A percentile compares a stretch with the other conserved stretches of the same genome.
Evolutionary conservation across 202 grass and related monocot species (phyloP).

Genomic region (Panicum hallii): DNA sequence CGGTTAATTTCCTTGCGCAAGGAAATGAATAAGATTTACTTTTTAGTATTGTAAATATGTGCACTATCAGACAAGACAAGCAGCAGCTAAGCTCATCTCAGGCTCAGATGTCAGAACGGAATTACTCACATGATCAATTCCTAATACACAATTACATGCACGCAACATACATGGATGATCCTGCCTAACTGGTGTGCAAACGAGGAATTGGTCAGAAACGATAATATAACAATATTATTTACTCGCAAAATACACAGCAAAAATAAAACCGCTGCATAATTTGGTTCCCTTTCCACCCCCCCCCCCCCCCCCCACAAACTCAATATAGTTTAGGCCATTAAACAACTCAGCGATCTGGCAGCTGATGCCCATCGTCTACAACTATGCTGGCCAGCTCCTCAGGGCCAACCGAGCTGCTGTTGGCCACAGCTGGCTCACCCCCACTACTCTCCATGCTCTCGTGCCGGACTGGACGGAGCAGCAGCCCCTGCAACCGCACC

Average conservation of each 20-base stretch:
- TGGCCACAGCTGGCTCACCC: slow-evolving; percentile 19
- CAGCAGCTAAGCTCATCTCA: not conserved
- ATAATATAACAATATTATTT: not conserved
- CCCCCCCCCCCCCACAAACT: not conserved
- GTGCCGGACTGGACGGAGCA: slow-evolving; percentile 58
- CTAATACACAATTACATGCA: slow-evolving; percentile 34
- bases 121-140: slow-evolving; percentile 7
- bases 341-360: slow-evolving; percentile 51
- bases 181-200: not conserved
- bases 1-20: not conserved
- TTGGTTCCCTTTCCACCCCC: not conserved
- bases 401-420: slow-evolving; percentile 30
- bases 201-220: not conserved
- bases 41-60: not conserved
- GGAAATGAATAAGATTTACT: not conserved
- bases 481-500: slow-evolving; percentile 78
- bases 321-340: not conserved
- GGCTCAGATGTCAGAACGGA: not conserved
- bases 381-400: slow-evolving; percentile 49
- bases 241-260: slow-evolving; percentile 34
- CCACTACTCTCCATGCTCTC: slow-evolving; percentile 45
- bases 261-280: slow-evolving; percentile 35
- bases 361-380: slow-evolving; percentile 50
- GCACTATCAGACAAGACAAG: not conserved
- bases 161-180: not conserved